Percentiles rank a stretch among this genome's conserved stretches.
phyloP scores from a whole-genome alignment of 139 green algal genomes.

The Tetradesmus obliquus region DNA sequence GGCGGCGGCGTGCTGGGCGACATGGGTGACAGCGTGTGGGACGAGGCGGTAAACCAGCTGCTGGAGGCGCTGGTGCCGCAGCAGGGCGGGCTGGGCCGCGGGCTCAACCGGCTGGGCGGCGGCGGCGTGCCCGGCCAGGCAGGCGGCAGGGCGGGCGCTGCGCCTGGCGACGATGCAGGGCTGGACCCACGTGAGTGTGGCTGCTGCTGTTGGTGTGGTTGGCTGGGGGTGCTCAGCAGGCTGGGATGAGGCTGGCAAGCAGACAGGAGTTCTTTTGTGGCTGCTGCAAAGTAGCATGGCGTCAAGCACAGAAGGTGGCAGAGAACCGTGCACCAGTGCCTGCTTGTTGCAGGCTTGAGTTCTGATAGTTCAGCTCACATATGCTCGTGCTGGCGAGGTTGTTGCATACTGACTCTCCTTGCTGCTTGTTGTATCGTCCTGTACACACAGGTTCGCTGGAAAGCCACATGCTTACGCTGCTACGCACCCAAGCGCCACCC shows the following conservation, averaged over 20 bases:
- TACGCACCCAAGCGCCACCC: slow-evolving; percentile 44
- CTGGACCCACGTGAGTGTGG: slow-evolving; percentile 49
- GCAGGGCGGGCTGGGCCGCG: not conserved
- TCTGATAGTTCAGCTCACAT: too few species aligned
- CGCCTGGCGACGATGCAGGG: slow-evolving; percentile 14
- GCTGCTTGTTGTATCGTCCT: not conserved
- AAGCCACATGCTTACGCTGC: slow-evolving; percentile 42
- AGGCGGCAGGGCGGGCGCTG: slow-evolving; percentile 24
- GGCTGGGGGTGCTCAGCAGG: not conserved
- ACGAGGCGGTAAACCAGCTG: slow-evolving; percentile 41
- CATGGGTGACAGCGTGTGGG: slow-evolving; percentile 35
- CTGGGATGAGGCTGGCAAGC: not conserved
- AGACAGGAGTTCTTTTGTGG: not conserved
- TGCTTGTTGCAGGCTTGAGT: too few species aligned
- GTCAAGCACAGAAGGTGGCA: too few species aligned
- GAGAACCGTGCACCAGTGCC: too few species aligned
- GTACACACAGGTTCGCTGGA: slow-evolving; percentile 52
- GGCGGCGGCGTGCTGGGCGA: slow-evolving; percentile 8
- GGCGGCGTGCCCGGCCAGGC: not conserved
- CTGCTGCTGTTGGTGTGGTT: not conserved
- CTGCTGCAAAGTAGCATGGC: not conserved
- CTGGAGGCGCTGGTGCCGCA: slow-evolving; percentile 15
- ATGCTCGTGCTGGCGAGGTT: not conserved
- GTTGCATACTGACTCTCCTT: not conserved
- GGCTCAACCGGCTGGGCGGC: not conserved